Conservation (phyloP, 495 filamentous ascomycete genomes). For the Aspergillus coremiiformis region DNA sequence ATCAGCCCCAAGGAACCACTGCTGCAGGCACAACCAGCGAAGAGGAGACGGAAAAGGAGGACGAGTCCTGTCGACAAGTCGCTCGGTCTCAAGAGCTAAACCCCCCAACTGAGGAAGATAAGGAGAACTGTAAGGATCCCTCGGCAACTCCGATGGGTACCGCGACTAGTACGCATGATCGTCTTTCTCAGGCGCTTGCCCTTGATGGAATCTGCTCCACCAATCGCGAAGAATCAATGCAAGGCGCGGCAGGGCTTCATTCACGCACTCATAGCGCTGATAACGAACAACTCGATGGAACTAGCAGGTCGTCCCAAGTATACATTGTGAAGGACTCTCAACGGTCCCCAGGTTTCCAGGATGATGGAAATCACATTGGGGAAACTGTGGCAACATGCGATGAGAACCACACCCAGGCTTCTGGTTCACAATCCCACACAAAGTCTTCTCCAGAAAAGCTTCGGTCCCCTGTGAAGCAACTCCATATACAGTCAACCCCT, state of each 20-base stretch:
- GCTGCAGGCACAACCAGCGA: slow-evolving; percentile 32
- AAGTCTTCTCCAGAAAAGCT: slow-evolving; percentile 15
- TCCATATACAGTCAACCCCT: slow-evolving; percentile 21
- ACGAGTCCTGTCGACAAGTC: slow-evolving; percentile 24
- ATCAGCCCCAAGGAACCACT: slow-evolving; percentile 10
- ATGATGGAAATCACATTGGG: slow-evolving; percentile 1
- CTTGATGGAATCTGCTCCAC: slow-evolving; percentile 21
- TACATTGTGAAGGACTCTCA: slow-evolving; percentile 45
- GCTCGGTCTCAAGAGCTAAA: slow-evolving; percentile 23
- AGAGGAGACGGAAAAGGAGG: slow-evolving; percentile 48
- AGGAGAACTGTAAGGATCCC: slow-evolving; percentile 39
- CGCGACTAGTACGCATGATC: slow-evolving; percentile 29
- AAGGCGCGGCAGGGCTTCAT: neutral
- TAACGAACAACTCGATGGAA: slow-evolving; percentile 9
- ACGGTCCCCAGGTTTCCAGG: slow-evolving; percentile 26
- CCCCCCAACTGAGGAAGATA: slow-evolving; percentile 40
- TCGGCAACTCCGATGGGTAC: slow-evolving; percentile 22
- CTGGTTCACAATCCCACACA: slow-evolving; percentile 11
- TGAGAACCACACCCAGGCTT: neutral
- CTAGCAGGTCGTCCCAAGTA: slow-evolving; percentile 26
- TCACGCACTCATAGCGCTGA: slow-evolving; percentile 2
- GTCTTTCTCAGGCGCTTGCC: slow-evolving; percentile 35
- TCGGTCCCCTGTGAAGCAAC: slow-evolving; percentile 25
- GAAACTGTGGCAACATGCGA: slow-evolving; percentile 1
- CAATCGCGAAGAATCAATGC: neutral